phyloP scores from a whole-genome alignment of 1,139 yeast species.

The Geotrichum bryndzae region DNA sequence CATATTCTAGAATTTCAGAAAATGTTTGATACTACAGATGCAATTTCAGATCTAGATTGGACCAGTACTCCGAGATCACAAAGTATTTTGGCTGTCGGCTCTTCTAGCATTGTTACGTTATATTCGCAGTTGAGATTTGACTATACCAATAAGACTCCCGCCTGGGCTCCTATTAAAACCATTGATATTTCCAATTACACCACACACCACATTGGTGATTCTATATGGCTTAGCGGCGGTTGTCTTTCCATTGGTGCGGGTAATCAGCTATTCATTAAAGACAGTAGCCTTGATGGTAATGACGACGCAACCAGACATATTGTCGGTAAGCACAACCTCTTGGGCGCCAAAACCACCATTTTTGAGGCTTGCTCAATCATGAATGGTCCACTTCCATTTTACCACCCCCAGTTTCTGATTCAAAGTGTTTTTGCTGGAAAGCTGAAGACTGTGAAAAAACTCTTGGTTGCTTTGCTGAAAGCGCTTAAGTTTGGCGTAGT shows the following conservation, averaged over 20 bases:
- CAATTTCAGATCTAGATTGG: conserved; percentile 70
- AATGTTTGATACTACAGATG: conserved; percentile 31
- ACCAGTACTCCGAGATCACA: conserved; percentile 59
- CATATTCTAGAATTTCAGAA: conserved; percentile 62
- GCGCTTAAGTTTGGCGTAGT: conserved; percentile 48
- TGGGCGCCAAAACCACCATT: conserved; percentile 41
- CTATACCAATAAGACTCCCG: conserved; percentile 72
- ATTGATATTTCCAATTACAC: conserved; percentile 69
- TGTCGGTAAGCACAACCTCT: conserved; percentile 30
- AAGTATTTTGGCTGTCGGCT: conserved; percentile 77
- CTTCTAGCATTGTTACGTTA: conserved; percentile 52
- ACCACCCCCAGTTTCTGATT: conserved; percentile 84
- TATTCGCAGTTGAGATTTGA: conserved; percentile 84
- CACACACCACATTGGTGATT: conserved; percentile 78
- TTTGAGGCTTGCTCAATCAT: conserved; percentile 66
- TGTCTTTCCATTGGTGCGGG: conserved; percentile 81
- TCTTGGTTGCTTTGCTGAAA: conserved; percentile 48
- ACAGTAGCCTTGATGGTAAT: conserved; percentile 55
- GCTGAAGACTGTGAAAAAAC: conserved; percentile 48
- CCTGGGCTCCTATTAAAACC: conserved; percentile 69
- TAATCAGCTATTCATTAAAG: conserved; percentile 79
- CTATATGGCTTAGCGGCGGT: conserved; percentile 78
- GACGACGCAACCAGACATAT: conserved; percentile 44
- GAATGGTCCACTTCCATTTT: conserved; percentile 84
- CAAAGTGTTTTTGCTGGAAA: conserved; percentile 69